phyloP scores from a whole-genome alignment of 2,329 filamentous ascomycete species.

The Claviceps maximensis region DNA sequence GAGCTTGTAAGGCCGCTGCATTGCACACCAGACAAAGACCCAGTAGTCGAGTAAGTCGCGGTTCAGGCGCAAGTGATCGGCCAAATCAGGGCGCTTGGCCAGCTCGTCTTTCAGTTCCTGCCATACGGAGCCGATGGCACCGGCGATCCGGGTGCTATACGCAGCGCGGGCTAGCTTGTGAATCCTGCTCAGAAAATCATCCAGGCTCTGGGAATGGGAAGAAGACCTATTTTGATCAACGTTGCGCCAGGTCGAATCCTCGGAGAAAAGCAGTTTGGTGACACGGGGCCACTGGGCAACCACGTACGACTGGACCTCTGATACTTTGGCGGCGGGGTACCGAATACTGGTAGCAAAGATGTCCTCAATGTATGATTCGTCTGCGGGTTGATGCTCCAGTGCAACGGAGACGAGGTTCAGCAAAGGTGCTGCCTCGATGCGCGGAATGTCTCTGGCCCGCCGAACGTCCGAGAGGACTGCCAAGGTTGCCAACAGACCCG shows the following conservation, averaged over 20 bases:
- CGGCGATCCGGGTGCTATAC: slow-evolving; percentile 16
- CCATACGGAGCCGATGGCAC: slow-evolving; percentile 21
- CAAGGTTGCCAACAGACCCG: slow-evolving; percentile 20
- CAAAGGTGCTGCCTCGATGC: slow-evolving; percentile 15
- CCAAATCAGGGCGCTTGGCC: slow-evolving; percentile 13
- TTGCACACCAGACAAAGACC: slow-evolving; percentile 26
- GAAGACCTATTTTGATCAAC: neutral
- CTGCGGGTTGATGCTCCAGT: slow-evolving; percentile 10
- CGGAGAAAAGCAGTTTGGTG: slow-evolving; percentile 11
- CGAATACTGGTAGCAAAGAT: slow-evolving; percentile 9
- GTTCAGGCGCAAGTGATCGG: slow-evolving; percentile 17
- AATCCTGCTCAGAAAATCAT: slow-evolving; percentile 8
- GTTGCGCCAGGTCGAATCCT: slow-evolving; percentile 12
- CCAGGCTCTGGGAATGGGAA: neutral
- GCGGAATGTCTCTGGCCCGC: slow-evolving; percentile 5
- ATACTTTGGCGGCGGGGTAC: slow-evolving; percentile 10
- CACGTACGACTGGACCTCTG: slow-evolving; percentile 15
- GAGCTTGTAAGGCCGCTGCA: slow-evolving; percentile 15
- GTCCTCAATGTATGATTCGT: slow-evolving; percentile 9
- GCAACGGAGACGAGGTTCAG: slow-evolving; percentile 15
- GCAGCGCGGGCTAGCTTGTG: slow-evolving; percentile 19
- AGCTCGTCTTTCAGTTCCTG: slow-evolving; percentile 16
- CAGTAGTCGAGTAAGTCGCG: slow-evolving; percentile 26
- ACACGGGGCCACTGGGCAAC: slow-evolving; percentile 16
- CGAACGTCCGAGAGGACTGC: slow-evolving; percentile 18